Evolutionary conservation across 176 grass and related monocot species (phyloP), one percentile per base, ranked within the genome.

Genomic region (Typha latifolia): DNA sequence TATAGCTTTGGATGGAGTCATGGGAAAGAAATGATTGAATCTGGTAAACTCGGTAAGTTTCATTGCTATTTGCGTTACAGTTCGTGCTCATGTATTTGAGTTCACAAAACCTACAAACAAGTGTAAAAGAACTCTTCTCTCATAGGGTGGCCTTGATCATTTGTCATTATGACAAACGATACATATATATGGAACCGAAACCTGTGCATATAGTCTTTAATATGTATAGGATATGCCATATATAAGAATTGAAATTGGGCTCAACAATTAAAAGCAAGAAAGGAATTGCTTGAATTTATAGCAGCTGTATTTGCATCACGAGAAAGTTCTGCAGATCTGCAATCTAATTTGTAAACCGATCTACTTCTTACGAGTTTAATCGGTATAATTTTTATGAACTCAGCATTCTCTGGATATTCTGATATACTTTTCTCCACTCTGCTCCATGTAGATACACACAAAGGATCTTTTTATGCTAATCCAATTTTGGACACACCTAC

Each of bases 1-100:
- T 97, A 84, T 80, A 97, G 67, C 69, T 97, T 97, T 59, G 93
- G 93, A 31, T 97, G 93, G 88, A 97, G 93, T 63, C 93, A 97
- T 82, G 93, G 88, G 69, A 97, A 89, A 79, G 93, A 91, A 69
- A 84, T 79, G 66, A 66, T 97, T 64, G 93, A 91, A 76, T 89
- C 83, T 47, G 88, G 88, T 56, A 96, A 91, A 84, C 74, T 83
- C 21, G 93, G 93, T 91, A 86, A 61, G 53, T 21, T 70, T 22
- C 21, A 16, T 64, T 63, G 4, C 18, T 5, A 49, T 77, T n/a
- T 52, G 47, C 62, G 0, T 74, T 1, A 37, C 32, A 48, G 15
- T 66, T 27, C 50, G 14, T 74, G 32, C 7, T 19, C 15, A 4
- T 52, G 19, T 56, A 5, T 56, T 56, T 56, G 52, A 20, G 52